These are phyloP conservation scores for Musa schizocarpa DNA, from an alignment of 176 grass and related monocot genomes.

Conservation along the genomic window DNA sequence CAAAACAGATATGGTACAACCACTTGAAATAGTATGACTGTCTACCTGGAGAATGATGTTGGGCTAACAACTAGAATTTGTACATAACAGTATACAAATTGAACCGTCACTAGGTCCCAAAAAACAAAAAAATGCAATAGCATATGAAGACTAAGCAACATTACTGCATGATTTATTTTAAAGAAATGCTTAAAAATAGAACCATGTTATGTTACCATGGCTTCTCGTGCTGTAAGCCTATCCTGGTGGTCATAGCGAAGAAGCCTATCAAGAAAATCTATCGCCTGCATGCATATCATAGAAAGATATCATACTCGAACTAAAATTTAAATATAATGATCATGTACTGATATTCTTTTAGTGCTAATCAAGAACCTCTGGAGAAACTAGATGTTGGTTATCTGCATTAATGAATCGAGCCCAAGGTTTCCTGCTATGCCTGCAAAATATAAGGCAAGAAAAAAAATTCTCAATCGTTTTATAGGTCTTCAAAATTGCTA, in stretches of 20 bases:
- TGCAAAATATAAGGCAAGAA: conserved; percentile 12
- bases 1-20: too few relatives aligned
- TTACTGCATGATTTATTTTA: neutral
- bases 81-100: neutral
- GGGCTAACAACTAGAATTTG: neutral
- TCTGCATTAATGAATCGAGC: conserved; percentile 88
- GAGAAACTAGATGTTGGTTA: conserved; percentile 81
- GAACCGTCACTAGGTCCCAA: neutral
- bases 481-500: neutral
- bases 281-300: conserved; percentile 44
- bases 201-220: conserved; percentile 61
- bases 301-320: neutral
- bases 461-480: neutral
- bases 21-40: neutral
- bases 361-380: conserved; percentile 46
- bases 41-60: neutral
- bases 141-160: neutral
- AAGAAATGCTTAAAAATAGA: neutral
- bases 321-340: neutral
- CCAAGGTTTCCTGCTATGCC: conserved; percentile 82
- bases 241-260: conserved; percentile 93
- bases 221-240: conserved; percentile 84
- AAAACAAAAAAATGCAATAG: neutral
- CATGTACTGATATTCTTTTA: neutral
- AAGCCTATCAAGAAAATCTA: conserved; percentile 98